Conservation (phyloP, 2,329 filamentous ascomycete species). For the Pestalotiopsis sp. region DNA sequence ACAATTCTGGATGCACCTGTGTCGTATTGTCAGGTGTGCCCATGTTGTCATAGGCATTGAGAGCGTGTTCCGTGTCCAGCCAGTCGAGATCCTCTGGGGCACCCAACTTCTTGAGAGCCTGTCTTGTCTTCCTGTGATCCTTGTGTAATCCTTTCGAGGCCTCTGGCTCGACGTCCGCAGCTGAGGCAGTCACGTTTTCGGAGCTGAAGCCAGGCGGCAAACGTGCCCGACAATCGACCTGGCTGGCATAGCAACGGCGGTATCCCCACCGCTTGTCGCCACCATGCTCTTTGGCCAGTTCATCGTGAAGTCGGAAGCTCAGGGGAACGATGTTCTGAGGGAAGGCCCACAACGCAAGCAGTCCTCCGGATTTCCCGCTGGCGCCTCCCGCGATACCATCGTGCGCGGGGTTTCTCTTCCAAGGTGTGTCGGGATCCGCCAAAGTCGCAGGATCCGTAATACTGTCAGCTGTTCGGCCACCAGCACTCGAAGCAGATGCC, state of each 20-base stretch:
- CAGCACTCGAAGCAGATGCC: slow-evolving; percentile 51
- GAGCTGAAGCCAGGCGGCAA: slow-evolving; percentile 23
- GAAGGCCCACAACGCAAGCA: slow-evolving; percentile 76
- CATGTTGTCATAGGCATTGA: slow-evolving; percentile 34
- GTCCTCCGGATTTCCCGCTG: slow-evolving; percentile 76
- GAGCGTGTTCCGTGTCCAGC: slow-evolving; percentile 58
- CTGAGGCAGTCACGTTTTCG: not conserved
- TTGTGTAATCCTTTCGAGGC: slow-evolving; percentile 29
- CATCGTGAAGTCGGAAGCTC: slow-evolving; percentile 69
- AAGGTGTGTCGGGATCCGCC: slow-evolving; percentile 24
- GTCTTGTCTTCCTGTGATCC: slow-evolving; percentile 29
- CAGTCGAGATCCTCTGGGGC: slow-evolving; percentile 68
- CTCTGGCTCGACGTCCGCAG: slow-evolving; percentile 6
- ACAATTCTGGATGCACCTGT: slow-evolving; percentile 77
- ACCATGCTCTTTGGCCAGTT: slow-evolving; percentile 68
- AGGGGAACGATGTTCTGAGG: slow-evolving; percentile 70
- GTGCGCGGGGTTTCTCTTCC: slow-evolving; percentile 32
- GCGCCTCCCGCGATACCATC: slow-evolving; percentile 69
- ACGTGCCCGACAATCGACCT: slow-evolving; percentile 32
- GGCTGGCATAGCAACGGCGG: slow-evolving; percentile 41
- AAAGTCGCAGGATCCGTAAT: slow-evolving; percentile 32
- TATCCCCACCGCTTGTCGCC: slow-evolving; percentile 74
- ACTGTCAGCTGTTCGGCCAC: slow-evolving; percentile 34
- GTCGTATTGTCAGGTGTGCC: slow-evolving; percentile 63
- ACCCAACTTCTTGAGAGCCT: slow-evolving; percentile 26